Evolutionary conservation across 2,329 filamentous ascomycete genomes (phyloP), one percentile per base, ranked within the genome.

Genomic region (Aspergillus niger): DNA sequence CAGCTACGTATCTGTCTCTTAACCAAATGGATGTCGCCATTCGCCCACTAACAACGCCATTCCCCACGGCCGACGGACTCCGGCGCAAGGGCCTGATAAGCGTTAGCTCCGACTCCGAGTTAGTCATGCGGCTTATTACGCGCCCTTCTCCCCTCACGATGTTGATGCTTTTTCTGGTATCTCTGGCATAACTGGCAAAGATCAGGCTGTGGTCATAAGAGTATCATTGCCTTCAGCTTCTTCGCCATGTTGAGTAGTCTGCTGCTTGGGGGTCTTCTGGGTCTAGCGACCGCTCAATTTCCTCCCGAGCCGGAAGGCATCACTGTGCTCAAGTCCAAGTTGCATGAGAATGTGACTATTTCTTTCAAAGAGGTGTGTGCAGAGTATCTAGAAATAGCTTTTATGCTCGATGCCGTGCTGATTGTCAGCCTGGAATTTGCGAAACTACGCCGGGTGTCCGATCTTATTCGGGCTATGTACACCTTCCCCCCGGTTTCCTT

Each of bases 381-480:
- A 6, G 3, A 28, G 11, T 11, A 13, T 5, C 49, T 6, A 11
- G 8, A 8, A 24, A 0, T n/a, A 3, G 8, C 8, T 13, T 36
- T 2, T 36, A 36, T 15, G 5, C 32, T n/a, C 15, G 5, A 20
- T 8, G n/a, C 4, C 20, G 24, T n/a, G 6, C 8, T 30, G 8
- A 53, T 39, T 53, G 3, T 30, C 15, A 55, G 52, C 52, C 52
- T 20, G 52, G 39, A 8, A 55, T 55, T 20, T 55, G 52, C n/a
- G 52, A 55, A 55, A 55, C 52, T n/a, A 55, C 52, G 1, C 52
- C 52, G 7, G 52, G 38, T 6, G 52, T 55, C 24, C 38, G 52
- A 10, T 55, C 52, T 5, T 55, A 55, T 26, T 55, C 52, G 3
- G 52, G 52, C 15, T 55, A 55, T 20, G 52, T 55, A 15, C 52